Percentiles rank a stretch among this genome's conserved stretches.
phyloP scores from a whole-genome alignment of 192 early-diverging fungal species.

The Backusella tarrabulga region DNA sequence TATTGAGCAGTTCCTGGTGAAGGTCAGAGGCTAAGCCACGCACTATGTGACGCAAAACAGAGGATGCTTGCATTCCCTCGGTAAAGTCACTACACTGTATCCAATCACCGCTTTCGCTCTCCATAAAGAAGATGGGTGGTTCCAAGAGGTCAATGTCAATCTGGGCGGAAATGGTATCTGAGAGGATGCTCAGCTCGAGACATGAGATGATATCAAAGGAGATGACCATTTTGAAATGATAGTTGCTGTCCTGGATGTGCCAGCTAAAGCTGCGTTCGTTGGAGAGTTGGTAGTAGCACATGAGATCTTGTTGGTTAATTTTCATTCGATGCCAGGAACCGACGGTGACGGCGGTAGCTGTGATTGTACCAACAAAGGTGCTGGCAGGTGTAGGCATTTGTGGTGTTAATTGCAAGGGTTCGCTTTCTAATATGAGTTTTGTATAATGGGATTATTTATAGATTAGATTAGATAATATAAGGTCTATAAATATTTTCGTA shows the following conservation, averaged over 20 bases:
- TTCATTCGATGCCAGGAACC: constrained; percentile 65
- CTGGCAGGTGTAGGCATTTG: background rate
- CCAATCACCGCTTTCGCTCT: constrained; percentile 42
- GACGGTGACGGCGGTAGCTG: constrained; percentile 56
- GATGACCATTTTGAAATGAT: constrained; percentile 62
- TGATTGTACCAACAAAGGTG: constrained; percentile 21
- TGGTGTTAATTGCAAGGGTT: background rate
- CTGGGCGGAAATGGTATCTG: constrained; percentile 42
- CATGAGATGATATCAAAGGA: constrained; percentile 47
- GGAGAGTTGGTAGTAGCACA: constrained; percentile 51
- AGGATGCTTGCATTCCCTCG: constrained; percentile 61
- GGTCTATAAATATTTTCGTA: background rate
- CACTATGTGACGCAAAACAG: constrained; percentile 47
- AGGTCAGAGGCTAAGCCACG: constrained; percentile 42
- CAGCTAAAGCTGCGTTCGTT: constrained; percentile 48
- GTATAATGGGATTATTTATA: background rate
- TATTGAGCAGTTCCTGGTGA: constrained; percentile 21
- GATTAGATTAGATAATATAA: background rate
- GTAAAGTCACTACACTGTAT: constrained; percentile 66
- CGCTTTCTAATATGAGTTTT: constrained; percentile 2
- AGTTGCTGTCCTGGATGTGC: constrained; percentile 55
- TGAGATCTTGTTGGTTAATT: constrained; percentile 48
- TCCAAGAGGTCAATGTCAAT: constrained; percentile 54
- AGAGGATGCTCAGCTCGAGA: constrained; percentile 45
- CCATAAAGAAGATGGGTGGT: constrained; percentile 61